Evolutionary conservation across 306 rosid genomes (phyloP), one percentile per base, ranked within the genome.

Genomic region (Crotalaria pallida): DNA sequence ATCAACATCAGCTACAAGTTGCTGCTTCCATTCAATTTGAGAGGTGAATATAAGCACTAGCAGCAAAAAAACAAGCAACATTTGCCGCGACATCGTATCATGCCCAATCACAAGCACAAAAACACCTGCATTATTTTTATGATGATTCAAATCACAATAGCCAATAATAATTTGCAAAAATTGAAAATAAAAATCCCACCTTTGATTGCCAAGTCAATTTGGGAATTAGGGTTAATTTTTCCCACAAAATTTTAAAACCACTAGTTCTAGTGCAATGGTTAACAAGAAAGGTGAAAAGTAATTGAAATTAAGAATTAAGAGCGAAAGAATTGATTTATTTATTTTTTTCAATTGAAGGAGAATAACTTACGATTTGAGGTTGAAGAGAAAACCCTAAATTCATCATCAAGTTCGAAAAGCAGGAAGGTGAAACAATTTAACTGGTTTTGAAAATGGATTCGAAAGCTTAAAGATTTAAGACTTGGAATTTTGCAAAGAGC

Each of bases 21-120:
- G 96, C 73, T 86, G 96, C 65, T 77, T 87, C 97, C 97, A 91
- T 74, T 91, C 96, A 67, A 91, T 85, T 70, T 91, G 96, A 66
- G 97, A 88, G 62, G 97, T 86, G 64, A 87, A 84, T 69, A 88
- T 85, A 64, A 91, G 84, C 56, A 91, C 36, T 41, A 88, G 55
- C 41, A 91, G 71, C 68, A 88, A 77, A 78, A 87, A 88, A 38
- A 82, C 91, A 76, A 91, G 87, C 41, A 91, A 51, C 87, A 88
- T 72, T 3, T 92, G 87, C 58, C 92, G 78, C 24, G 96, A 82
- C 96, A 88, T 88, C 49, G 13, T 84, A 88, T 88, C 49, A 16
- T 84, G 36, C n/a, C 68, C 50, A 69, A 76, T 69, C 55, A 75
- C 63, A 63, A 64, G 58, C 85, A 76, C 43, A 67, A n/a, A n/a